These are phyloP conservation scores for Zelonia costaricensis DNA, from an alignment of 208 protist species.

Conservation along the genomic window DNA sequence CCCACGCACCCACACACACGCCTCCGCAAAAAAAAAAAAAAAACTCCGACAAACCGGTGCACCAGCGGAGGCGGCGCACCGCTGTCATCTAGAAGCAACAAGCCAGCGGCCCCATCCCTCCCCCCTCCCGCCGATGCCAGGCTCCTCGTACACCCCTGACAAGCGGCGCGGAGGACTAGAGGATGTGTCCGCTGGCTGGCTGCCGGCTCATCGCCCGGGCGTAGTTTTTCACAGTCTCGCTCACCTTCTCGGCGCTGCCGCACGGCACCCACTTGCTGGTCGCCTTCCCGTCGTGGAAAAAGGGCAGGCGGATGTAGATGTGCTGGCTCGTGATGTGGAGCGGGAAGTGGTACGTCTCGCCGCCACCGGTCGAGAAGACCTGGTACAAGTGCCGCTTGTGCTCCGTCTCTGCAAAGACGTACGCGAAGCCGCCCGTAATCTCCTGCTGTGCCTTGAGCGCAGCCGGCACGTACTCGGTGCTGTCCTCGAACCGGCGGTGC, in stretches of 20 bases:
- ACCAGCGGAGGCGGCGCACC: too few relatives aligned
- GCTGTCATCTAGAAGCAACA: too few relatives aligned
- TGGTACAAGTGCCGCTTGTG: conserved; percentile 55
- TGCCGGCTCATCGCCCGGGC: conserved; percentile 30
- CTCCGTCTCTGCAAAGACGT: conserved; percentile 74
- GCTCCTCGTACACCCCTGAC: too few relatives aligned
- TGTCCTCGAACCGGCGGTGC: conserved; percentile 74
- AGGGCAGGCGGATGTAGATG: conserved; percentile 79
- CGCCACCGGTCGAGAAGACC: conserved; percentile 54
- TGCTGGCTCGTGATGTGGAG: conserved; percentile 69
- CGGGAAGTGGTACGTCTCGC: conserved; percentile 56
- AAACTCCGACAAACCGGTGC: too few relatives aligned
- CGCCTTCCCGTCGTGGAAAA: conserved; percentile 30
- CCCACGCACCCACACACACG: too few relatives aligned
- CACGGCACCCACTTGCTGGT: conserved; percentile 70
- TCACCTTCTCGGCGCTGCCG: conserved; percentile 78
- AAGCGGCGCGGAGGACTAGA: too few relatives aligned
- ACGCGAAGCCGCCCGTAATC: conserved; percentile 48
- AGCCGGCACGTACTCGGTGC: conserved; percentile 47
- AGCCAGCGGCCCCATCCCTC: too few relatives aligned
- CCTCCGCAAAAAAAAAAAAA: too few relatives aligned
- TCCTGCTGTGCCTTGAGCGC: conserved; percentile 56
- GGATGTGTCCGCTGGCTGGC: neutral
- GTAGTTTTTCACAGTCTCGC: conserved; percentile 75
- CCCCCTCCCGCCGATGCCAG: too few relatives aligned